Conservation (phyloP, 2,329 filamentous ascomycete genomes). For the Fusarium tricinctum region DNA sequence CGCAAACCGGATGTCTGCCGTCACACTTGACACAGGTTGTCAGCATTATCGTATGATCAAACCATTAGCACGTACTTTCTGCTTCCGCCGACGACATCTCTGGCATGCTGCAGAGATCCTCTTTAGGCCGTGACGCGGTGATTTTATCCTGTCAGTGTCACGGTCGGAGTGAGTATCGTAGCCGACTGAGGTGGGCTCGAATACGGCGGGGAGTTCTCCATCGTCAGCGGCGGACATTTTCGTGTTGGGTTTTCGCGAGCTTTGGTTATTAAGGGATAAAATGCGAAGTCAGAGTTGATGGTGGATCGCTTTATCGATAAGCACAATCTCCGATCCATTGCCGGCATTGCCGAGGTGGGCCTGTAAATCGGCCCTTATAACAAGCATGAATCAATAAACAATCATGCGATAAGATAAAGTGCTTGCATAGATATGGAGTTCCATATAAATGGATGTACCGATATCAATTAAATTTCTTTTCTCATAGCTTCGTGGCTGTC, state of each 20-base stretch:
- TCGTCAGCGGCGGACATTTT: constrained; percentile 30
- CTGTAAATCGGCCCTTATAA: constrained; percentile 4
- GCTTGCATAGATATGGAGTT: too few relatives aligned
- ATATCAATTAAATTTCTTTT: too few relatives aligned
- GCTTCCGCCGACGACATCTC: constrained; percentile 43
- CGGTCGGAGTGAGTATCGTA: constrained; percentile 30
- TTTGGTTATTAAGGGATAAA: constrained; percentile 6
- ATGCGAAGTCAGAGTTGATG: constrained; percentile 14
- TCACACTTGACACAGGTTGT: constrained; percentile 32
- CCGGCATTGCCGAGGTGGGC: constrained; percentile 24
- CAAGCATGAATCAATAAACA: neutral
- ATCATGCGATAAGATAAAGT: too few relatives aligned
- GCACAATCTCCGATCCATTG: constrained; percentile 24
- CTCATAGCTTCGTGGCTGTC: too few relatives aligned
- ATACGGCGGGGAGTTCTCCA: constrained; percentile 29
- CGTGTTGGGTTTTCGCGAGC: neutral
- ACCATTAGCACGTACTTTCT: constrained; percentile 34
- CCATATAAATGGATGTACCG: too few relatives aligned
- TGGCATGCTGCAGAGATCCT: constrained; percentile 42
- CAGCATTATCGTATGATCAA: neutral
- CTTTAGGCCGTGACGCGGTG: constrained; percentile 38
- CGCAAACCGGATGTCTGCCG: constrained; percentile 42
- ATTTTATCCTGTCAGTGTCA: constrained; percentile 19
- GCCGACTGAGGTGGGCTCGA: constrained; percentile 16
- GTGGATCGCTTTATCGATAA: constrained; percentile 23